These are phyloP conservation scores for Kodamaea leandrae DNA, from an alignment of 805 yeast genomes.

Conservation along the genomic window DNA sequence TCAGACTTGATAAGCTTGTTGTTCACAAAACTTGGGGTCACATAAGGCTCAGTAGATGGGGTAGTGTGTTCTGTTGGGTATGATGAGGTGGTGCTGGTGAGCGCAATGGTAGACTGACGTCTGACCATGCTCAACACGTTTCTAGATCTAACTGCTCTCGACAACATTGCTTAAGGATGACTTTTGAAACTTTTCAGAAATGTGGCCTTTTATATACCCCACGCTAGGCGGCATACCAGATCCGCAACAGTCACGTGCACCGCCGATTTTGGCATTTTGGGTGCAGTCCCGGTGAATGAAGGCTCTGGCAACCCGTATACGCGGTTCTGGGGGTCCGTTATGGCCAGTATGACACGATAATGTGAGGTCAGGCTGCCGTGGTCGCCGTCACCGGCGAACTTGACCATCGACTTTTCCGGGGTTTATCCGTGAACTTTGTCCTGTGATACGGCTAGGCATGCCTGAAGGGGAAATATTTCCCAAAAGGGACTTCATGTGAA, in stretches of 20 bases:
- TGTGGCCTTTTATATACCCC: conserved; percentile 4
- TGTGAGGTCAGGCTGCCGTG: too few relatives aligned
- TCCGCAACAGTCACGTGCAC: conserved; percentile 7
- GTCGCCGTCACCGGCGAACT: too few relatives aligned
- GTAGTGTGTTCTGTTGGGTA: conserved; percentile 44
- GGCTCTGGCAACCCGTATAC: too few relatives aligned
- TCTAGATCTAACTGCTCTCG: conserved; percentile 8
- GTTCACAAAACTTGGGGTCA: conserved; percentile 51
- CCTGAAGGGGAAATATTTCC: too few relatives aligned
- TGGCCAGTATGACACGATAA: too few relatives aligned
- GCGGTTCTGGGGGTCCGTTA: too few relatives aligned
- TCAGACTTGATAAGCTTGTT: conserved; percentile 50
- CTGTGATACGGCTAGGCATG: too few relatives aligned
- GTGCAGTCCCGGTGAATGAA: too few relatives aligned
- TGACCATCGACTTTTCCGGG: too few relatives aligned
- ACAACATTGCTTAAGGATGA: conserved; percentile 5
- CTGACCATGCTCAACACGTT: conserved; percentile 7
- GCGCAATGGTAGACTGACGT: conserved; percentile 13
- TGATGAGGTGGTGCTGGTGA: conserved; percentile 31
- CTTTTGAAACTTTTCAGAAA: background rate
- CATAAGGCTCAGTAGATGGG: conserved; percentile 40
- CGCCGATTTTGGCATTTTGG: background rate
- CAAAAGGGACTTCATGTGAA: too few relatives aligned
- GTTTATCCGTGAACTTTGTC: too few relatives aligned
- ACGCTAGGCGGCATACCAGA: conserved; percentile 9